phyloP scores from a whole-genome alignment of 1,284 basidiomycete species.

The Ceratobasidium sp. region DNA sequence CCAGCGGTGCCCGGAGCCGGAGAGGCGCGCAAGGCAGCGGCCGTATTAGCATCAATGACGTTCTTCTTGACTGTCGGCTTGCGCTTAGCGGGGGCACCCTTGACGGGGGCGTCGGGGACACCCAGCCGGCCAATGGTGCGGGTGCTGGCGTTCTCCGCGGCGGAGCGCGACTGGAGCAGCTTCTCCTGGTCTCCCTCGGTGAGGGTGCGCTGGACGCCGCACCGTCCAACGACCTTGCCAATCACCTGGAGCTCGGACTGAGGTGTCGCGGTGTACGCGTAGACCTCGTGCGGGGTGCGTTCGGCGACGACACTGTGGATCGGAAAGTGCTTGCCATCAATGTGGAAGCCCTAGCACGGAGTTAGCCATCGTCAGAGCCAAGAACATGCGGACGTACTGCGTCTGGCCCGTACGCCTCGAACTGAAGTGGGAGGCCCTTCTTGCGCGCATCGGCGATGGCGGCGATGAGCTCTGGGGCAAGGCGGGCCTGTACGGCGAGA shows the following conservation, averaged over 20 bases:
- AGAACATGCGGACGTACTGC: constrained; percentile 12
- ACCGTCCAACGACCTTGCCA: constrained; percentile 38
- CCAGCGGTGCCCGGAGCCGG: constrained; percentile 38
- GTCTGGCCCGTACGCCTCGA: constrained; percentile 36
- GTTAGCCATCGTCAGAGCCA: background rate
- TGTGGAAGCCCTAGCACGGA: constrained; percentile 30
- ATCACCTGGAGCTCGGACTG: constrained; percentile 36
- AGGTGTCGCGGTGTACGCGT: constrained; percentile 24
- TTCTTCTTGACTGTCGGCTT: constrained; percentile 25
- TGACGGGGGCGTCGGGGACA: constrained; percentile 27
- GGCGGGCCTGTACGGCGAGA: constrained; percentile 29
- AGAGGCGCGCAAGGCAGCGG: constrained; percentile 29
- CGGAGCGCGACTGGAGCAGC: constrained; percentile 38
- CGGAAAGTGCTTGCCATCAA: constrained; percentile 43
- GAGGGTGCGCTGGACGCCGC: constrained; percentile 31
- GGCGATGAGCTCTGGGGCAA: constrained; percentile 39
- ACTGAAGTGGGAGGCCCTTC: constrained; percentile 34
- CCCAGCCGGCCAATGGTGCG: constrained; percentile 31
- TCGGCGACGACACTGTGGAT: constrained; percentile 31
- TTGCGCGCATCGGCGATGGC: constrained; percentile 41
- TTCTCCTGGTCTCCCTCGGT: constrained; percentile 41
- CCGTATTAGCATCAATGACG: constrained; percentile 4
- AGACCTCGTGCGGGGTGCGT: constrained; percentile 38
- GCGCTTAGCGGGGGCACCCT: constrained; percentile 8
- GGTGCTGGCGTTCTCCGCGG: constrained; percentile 25